A percentile compares a stretch with the other conserved stretches of the same genome.
Conservation (phyloP, 2,329 filamentous ascomycete species). For the Clarireedia sp. region DNA sequence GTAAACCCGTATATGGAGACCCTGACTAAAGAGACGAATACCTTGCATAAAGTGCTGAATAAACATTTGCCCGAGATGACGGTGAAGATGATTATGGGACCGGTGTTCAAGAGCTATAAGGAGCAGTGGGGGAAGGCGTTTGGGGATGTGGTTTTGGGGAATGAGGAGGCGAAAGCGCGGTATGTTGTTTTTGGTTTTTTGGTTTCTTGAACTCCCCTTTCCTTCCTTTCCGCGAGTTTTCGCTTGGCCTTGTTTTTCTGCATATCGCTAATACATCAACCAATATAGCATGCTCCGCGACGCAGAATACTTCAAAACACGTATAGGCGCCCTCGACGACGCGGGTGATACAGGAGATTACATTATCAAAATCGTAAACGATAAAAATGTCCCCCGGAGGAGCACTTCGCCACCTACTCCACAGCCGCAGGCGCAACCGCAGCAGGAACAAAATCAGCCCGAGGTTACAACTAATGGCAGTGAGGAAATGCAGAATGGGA, state of each 20-base stretch:
- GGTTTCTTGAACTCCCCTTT: background rate
- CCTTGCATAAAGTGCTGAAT: constrained; percentile 59
- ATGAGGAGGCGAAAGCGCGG: constrained; percentile 53
- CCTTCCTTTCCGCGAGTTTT: background rate
- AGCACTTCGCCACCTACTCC: background rate
- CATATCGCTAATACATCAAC: too few relatives aligned
- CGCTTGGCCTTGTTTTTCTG: background rate
- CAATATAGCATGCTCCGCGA: constrained; percentile 51
- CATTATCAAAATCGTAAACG: constrained; percentile 54
- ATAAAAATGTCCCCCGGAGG: constrained; percentile 37
- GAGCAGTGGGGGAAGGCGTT: constrained; percentile 61
- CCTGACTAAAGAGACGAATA: constrained; percentile 61
- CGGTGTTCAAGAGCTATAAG: constrained; percentile 58
- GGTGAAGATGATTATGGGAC: constrained; percentile 60
- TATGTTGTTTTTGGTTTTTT: constrained; percentile 31
- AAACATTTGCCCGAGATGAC: constrained; percentile 59
- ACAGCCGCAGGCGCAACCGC: too few relatives aligned
- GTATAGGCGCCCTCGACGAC: constrained; percentile 56
- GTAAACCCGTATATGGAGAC: constrained; percentile 61
- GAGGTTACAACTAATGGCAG: background rate
- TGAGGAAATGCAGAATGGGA: background rate
- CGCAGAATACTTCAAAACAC: constrained; percentile 52
- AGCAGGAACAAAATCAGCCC: background rate
- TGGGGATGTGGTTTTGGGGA: constrained; percentile 48
- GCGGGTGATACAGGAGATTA: constrained; percentile 63